Evolutionary conservation across 2,329 filamentous ascomycete genomes (phyloP).

Genomic region (Talaromyces verruculosus): DNA sequence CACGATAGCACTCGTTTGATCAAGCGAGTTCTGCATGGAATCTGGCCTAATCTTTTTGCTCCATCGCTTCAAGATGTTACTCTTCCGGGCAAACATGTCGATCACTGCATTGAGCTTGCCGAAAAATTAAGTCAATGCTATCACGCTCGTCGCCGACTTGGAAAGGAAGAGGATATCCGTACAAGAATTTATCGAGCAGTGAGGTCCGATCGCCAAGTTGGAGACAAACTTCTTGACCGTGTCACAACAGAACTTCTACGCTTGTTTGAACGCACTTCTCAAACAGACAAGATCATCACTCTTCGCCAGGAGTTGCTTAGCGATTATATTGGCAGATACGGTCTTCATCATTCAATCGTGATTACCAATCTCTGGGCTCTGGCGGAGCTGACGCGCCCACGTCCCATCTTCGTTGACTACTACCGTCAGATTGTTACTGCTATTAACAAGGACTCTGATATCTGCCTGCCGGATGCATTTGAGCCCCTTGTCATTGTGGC

Average conservation of each 20-base stretch:
- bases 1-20: slow-evolving; percentile 50
- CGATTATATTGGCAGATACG: slow-evolving; percentile 39
- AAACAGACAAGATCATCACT: slow-evolving; percentile 39
- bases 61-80: slow-evolving; percentile 47
- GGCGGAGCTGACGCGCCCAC: slow-evolving; percentile 39
- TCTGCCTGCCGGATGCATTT: slow-evolving; percentile 39
- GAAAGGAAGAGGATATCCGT: slow-evolving; percentile 41
- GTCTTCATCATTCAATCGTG: slow-evolving; percentile 36
- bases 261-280: slow-evolving; percentile 33
- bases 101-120: slow-evolving; percentile 50
- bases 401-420: slow-evolving; percentile 41
- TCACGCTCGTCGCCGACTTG: slow-evolving; percentile 35
- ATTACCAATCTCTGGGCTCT: slow-evolving; percentile 40
- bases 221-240: slow-evolving; percentile 34
- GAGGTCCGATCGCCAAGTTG: slow-evolving; percentile 30
- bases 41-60: slow-evolving; percentile 51
- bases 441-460: slow-evolving; percentile 40
- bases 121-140: slow-evolving; percentile 51
- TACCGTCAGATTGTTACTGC: slow-evolving; percentile 40
- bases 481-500: slow-evolving; percentile 41
- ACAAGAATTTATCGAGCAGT: slow-evolving; percentile 39
- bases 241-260: slow-evolving; percentile 32
- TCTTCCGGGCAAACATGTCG: slow-evolving; percentile 44
- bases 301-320: slow-evolving; percentile 42
- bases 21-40: slow-evolving; percentile 45